A percentile compares a stretch with the other conserved stretches of the same genome.
phyloP scores from a whole-genome alignment of 306 rosid species.

The Quercus rubra region DNA sequence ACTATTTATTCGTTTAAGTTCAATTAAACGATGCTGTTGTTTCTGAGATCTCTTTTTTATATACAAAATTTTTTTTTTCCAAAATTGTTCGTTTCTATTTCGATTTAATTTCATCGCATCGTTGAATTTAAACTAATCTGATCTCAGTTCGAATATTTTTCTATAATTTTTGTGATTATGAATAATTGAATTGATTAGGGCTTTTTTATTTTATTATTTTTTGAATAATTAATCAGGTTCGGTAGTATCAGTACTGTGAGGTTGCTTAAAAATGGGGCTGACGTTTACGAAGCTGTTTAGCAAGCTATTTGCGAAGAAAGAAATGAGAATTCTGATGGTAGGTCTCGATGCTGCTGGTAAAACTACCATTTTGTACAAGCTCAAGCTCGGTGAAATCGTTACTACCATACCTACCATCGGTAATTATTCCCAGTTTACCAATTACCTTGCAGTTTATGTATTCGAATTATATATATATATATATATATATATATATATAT shows the following conservation, averaged over 20 bases:
- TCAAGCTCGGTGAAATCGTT: constrained; percentile 95
- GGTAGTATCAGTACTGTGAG: background rate
- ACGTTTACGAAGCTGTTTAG: constrained; percentile 92
- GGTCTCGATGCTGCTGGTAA: constrained; percentile 99
- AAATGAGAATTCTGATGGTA: constrained; percentile 96
- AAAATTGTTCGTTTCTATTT: background rate
- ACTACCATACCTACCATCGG: constrained; percentile 97
- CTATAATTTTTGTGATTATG: background rate
- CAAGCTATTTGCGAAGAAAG: constrained; percentile 86
- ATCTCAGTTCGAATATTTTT: constrained; percentile 9
- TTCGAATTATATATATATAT: background rate
- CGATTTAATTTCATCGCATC: background rate
- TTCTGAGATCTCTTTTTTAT: background rate
- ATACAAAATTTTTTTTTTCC: background rate
- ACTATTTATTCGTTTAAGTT: background rate
- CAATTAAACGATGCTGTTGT: background rate
- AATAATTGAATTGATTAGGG: background rate
- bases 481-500: no score
- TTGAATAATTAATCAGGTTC: no score
- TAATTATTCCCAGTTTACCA: constrained; percentile 15
- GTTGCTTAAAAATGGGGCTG: constrained; percentile 61
- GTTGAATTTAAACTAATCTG: background rate
- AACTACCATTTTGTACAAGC: constrained; percentile 89
- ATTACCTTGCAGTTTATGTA: background rate
- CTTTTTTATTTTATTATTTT: background rate